Evolutionary conservation across 1,284 basidiomycete species (phyloP), one percentile per base, ranked within the genome.

Genomic region (Moesziomyces globuligerus): DNA sequence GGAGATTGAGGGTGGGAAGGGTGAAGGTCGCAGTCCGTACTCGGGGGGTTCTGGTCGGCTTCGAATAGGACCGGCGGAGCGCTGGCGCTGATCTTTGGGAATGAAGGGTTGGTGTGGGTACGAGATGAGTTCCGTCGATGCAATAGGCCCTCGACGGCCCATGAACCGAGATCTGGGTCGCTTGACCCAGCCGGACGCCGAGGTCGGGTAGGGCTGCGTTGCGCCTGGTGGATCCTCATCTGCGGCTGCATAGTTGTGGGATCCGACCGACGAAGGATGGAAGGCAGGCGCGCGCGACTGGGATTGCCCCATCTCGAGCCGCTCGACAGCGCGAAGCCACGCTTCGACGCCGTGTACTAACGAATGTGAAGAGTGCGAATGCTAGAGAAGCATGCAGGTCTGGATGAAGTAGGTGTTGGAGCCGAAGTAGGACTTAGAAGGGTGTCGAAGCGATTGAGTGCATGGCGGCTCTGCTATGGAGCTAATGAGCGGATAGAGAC

Each of bases 221-320:
- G 23, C 23, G 1, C 43, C 41, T 21, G 39, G 5, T 3, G 23
- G 18, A 6, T 40, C 36, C 25, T 42, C 2, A 6, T 36, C 25
- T 4, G 41, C 8, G 25, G 18, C 28, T 32, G 38, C 17, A n/a
- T 37, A 34, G n/a, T 20, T 49, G 26, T 45, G 47, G 6, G 48
- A 49, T 9, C 54, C 36, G 20, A 47, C 38, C 4, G 47, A 28
- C 17, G 38, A 44, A 0, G 42, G 50, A n/a, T 50, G 47, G 40
- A 15, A 49, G 20, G 49, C 21, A 7, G 48, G 37, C 8, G 41
- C 3, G 18, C 34, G 48, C 11, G 62, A 65, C 9, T 58, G 62
- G 24, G 47, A 46, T 18, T 65, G 55, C n/a, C 62, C 62, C 62
- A 65, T 65, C 24, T 20, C 49, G 46, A 21, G n/a, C 20, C 18